A percentile compares a stretch with the other conserved stretches of the same genome.
Conservation (phyloP, 306 rosid species). For the Amphicarpaea edgeworthii region DNA sequence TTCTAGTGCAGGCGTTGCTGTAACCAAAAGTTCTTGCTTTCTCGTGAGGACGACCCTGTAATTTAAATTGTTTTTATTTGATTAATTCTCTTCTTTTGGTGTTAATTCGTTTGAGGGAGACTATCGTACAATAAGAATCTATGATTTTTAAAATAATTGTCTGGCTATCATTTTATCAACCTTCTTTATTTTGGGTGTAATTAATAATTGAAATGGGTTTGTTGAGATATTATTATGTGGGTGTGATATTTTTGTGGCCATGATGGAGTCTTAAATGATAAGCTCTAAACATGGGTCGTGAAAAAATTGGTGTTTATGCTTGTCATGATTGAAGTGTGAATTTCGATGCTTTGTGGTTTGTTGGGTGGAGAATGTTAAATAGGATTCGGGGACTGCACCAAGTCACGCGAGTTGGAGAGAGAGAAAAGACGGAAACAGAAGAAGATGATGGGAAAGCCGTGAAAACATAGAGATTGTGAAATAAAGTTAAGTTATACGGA, state of each 20-base stretch:
- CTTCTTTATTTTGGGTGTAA: too few relatives aligned
- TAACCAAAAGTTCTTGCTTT: slow-evolving; percentile 47
- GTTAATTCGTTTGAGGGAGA: slow-evolving; percentile 29
- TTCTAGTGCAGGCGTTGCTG: slow-evolving; percentile 46
- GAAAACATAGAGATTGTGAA: not conserved
- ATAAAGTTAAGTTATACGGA: slow-evolving; percentile 35
- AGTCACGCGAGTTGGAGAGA: slow-evolving; percentile 58
- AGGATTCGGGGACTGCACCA: slow-evolving; percentile 54
- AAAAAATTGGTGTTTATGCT: slow-evolving; percentile 51
- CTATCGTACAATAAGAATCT: too few relatives aligned
- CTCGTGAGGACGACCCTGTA: slow-evolving; percentile 46
- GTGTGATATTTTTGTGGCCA: slow-evolving; percentile 42
- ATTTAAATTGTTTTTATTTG: slow-evolving; percentile 1
- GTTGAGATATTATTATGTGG: slow-evolving; percentile 5
- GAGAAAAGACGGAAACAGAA: slow-evolving; percentile 8
- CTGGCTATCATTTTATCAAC: too few relatives aligned
- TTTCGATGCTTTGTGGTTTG: slow-evolving; percentile 59
- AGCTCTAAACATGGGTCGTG: slow-evolving; percentile 40
- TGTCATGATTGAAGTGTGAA: slow-evolving; percentile 82
- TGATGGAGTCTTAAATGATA: slow-evolving; percentile 50
- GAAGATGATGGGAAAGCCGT: slow-evolving; percentile 46
- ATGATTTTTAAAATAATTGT: too few relatives aligned
- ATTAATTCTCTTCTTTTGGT: not conserved
- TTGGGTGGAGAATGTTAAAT: slow-evolving; percentile 49
- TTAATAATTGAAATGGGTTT: slow-evolving; percentile 41